Percentiles rank a stretch among this genome's conserved stretches.
Conservation (phyloP, 2,329 filamentous ascomycete species). For the Stachybotrys elegans region DNA sequence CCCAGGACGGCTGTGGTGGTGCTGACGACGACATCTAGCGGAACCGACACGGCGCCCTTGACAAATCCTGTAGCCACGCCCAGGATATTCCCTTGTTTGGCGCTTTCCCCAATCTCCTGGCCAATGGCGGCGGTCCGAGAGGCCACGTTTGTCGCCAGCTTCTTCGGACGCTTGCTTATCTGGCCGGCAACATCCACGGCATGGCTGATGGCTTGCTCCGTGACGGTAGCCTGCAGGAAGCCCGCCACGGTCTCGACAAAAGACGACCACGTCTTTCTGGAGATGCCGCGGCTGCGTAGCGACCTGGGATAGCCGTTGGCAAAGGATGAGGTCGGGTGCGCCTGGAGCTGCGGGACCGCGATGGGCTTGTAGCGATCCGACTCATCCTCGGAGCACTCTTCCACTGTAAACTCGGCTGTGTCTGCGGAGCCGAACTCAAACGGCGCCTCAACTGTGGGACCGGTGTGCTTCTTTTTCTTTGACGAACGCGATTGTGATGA, state of each 20-base stretch:
- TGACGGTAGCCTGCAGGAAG: constrained; percentile 1
- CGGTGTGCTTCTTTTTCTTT: background rate
- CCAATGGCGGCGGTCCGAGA: background rate
- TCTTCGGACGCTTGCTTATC: background rate
- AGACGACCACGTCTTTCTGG: background rate
- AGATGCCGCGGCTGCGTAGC: background rate
- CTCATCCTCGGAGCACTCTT: constrained; percentile 1
- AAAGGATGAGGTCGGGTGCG: background rate
- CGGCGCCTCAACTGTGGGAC: background rate
- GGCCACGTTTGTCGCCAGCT: constrained; percentile 1
- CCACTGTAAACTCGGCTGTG: background rate
- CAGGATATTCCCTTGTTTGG: background rate
- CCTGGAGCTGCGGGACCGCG: background rate
- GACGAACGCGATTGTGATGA: background rate
- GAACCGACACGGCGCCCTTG: background rate
- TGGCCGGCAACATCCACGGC: background rate
- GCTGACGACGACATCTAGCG: constrained; percentile 1
- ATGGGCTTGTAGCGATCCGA: background rate
- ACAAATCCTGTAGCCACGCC: background rate
- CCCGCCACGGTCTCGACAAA: background rate
- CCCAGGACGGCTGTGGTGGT: constrained; percentile 1
- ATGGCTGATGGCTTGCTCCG: background rate
- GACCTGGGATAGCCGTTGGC: background rate
- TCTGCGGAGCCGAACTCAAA: background rate
- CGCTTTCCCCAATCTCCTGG: constrained; percentile 2